Conservation (phyloP, 2,329 filamentous ascomycete genomes). For the Myotisia sp. region DNA sequence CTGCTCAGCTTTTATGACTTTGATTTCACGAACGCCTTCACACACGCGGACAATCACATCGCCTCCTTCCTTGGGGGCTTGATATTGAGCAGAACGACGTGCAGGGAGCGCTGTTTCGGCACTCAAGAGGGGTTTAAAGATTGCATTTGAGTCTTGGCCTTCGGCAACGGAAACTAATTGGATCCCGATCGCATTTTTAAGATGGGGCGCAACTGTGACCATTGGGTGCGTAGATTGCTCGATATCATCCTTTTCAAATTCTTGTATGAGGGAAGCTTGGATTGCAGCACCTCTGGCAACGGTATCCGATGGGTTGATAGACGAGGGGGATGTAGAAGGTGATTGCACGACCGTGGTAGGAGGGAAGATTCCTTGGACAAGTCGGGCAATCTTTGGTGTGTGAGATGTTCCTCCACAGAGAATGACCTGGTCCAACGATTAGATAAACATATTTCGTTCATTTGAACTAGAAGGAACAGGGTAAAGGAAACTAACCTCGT, state of each 20-base stretch:
- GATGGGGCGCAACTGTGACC: conserved; percentile 86
- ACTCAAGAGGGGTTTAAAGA: conserved; percentile 68
- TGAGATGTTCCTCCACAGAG: conserved; percentile 84
- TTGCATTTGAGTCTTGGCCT: conserved; percentile 43
- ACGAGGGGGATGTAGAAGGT: conserved; percentile 59
- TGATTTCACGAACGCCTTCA: conserved; percentile 82
- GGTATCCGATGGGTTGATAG: conserved; percentile 89
- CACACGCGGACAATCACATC: conserved; percentile 78
- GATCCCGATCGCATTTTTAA: conserved; percentile 76
- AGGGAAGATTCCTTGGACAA: conserved; percentile 68
- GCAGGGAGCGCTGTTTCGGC: conserved; percentile 83
- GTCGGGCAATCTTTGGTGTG: conserved; percentile 79
- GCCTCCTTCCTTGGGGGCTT: conserved; percentile 63
- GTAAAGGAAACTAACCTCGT: conserved; percentile 45
- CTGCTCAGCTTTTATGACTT: conserved; percentile 74
- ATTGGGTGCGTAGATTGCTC: conserved; percentile 91
- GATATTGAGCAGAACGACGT: conserved; percentile 66
- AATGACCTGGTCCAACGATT: conserved; percentile 47
- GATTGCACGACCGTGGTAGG: conserved; percentile 64
- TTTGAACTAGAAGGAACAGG: no score
- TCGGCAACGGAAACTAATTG: conserved; percentile 40
- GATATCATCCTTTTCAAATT: conserved; percentile 87
- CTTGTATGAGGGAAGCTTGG: conserved; percentile 84
- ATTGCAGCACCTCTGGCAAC: conserved; percentile 81
- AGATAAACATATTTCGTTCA: conserved; percentile 8